Evolutionary conservation across 352 stramenopile species (phyloP).

Genomic region (Pseudoperonospora humuli): DNA sequence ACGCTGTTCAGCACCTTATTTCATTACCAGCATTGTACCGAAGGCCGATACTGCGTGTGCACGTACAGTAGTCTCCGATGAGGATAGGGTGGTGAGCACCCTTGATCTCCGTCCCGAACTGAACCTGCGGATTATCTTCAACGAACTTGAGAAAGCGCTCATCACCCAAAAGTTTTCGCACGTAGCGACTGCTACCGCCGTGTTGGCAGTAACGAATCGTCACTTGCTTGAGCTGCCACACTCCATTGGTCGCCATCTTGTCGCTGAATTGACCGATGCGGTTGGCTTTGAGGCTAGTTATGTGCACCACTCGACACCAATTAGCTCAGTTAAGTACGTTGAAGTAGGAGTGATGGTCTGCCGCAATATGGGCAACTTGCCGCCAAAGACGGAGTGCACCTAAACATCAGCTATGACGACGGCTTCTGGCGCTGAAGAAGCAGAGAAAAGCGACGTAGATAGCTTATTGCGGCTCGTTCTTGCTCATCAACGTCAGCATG

Average conservation of each 20-base stretch:
- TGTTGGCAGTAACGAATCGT: conserved; percentile 80
- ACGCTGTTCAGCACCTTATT: neutral
- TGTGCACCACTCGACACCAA: conserved; percentile 5
- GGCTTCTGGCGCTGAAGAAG: conserved; percentile 9
- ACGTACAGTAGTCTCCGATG: conserved; percentile 77
- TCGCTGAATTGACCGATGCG: conserved; percentile 11
- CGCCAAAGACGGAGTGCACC: conserved; percentile 6
- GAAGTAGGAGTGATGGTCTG: conserved; percentile 8
- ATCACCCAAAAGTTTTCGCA: conserved; percentile 66
- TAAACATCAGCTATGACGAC: neutral
- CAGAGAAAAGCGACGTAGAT: conserved; percentile 44
- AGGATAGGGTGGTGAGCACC: conserved; percentile 70
- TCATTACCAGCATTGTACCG: neutral
- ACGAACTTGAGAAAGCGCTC: conserved; percentile 78
- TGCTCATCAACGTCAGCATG: conserved; percentile 40
- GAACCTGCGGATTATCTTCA: conserved; percentile 82
- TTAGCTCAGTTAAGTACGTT: conserved; percentile 13
- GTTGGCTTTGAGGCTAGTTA: conserved; percentile 7
- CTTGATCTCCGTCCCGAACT: conserved; percentile 82
- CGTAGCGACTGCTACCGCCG: conserved; percentile 67
- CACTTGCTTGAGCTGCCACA: conserved; percentile 75
- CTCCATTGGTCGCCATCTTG: conserved; percentile 62
- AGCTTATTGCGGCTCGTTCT: conserved; percentile 38
- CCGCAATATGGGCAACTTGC: neutral
- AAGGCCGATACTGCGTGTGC: neutral